Conservation (phyloP, 192 early-diverging fungal species). For the Podochytrium sp. region DNA sequence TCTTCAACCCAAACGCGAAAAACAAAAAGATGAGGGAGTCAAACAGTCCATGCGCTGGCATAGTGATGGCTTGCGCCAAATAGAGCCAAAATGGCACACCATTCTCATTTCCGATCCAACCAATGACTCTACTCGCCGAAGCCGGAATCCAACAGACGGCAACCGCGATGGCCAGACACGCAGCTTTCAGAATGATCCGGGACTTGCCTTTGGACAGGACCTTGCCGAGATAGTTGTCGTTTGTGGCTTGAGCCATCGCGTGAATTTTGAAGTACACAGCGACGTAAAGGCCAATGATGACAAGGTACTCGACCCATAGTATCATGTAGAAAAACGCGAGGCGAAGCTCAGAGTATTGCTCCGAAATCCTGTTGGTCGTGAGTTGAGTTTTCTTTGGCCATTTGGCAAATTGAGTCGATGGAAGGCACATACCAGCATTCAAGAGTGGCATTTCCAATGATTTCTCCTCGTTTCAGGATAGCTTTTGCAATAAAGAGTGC, state of each 20-base stretch:
- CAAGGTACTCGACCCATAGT: neutral
- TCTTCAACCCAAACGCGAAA: neutral
- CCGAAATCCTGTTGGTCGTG: neutral
- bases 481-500: neutral
- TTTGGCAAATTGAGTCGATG: no score
- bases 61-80: neutral
- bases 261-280: neutral
- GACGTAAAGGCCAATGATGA: conserved; percentile 1
- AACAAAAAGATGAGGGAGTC: conserved; percentile 10
- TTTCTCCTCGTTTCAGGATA: neutral
- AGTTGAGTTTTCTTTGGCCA: no score
- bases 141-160: neutral
- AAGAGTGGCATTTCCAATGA: neutral
- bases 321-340: neutral
- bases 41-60: conserved; percentile 1
- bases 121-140: neutral
- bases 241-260: neutral
- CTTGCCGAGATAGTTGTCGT: neutral
- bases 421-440: conserved; percentile 17
- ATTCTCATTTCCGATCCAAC: neutral
- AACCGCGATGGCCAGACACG: neutral
- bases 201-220: neutral
- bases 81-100: conserved; percentile 4
- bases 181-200: neutral
- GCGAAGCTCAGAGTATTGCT: neutral